Conservation (phyloP, 768 basidiomycete genomes). For the Auriscalpium vulgare region DNA sequence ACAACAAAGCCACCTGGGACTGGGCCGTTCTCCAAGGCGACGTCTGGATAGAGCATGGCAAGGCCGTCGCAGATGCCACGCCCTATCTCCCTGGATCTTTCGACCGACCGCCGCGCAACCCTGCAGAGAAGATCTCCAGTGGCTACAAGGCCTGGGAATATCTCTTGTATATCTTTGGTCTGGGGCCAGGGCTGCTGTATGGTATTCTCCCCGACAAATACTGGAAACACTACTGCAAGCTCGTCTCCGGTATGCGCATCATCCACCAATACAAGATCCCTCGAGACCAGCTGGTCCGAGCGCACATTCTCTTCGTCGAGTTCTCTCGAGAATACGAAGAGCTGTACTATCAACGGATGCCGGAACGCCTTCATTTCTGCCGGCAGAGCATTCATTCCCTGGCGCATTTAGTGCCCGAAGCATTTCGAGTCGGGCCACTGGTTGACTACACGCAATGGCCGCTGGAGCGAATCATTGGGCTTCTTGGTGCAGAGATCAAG, state of each 20-base stretch:
- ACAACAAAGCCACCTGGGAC: slow-evolving; percentile 19
- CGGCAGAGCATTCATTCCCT: slow-evolving; percentile 26
- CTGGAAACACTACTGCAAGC: slow-evolving; percentile 23
- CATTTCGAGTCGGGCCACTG: slow-evolving; percentile 13
- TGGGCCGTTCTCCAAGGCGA: slow-evolving; percentile 19
- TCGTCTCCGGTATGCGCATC: slow-evolving; percentile 18
- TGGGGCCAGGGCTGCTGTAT: slow-evolving; percentile 20
- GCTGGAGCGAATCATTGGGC: slow-evolving; percentile 20
- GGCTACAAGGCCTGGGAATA: slow-evolving; percentile 26
- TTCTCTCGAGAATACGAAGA: slow-evolving; percentile 28
- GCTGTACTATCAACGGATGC: slow-evolving; percentile 25
- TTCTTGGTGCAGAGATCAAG: slow-evolving; percentile 19
- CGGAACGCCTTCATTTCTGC: slow-evolving; percentile 26
- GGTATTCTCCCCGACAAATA: slow-evolving; percentile 19
- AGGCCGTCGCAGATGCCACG: neutral
- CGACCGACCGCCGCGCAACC: slow-evolving; percentile 33
- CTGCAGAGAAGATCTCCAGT: slow-evolving; percentile 30
- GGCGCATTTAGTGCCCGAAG: slow-evolving; percentile 22
- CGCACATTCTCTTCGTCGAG: slow-evolving; percentile 17
- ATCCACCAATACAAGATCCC: slow-evolving; percentile 15
- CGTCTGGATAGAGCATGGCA: neutral
- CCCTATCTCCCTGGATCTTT: slow-evolving; percentile 32
- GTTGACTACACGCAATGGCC: slow-evolving; percentile 14
- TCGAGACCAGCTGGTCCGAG: slow-evolving; percentile 11
- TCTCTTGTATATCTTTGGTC: slow-evolving; percentile 16